A percentile compares a stretch with the other conserved stretches of the same genome.
Evolutionary conservation across 2,329 filamentous ascomycete species (phyloP).

Genomic region (Colletotrichum theobromicola): DNA sequence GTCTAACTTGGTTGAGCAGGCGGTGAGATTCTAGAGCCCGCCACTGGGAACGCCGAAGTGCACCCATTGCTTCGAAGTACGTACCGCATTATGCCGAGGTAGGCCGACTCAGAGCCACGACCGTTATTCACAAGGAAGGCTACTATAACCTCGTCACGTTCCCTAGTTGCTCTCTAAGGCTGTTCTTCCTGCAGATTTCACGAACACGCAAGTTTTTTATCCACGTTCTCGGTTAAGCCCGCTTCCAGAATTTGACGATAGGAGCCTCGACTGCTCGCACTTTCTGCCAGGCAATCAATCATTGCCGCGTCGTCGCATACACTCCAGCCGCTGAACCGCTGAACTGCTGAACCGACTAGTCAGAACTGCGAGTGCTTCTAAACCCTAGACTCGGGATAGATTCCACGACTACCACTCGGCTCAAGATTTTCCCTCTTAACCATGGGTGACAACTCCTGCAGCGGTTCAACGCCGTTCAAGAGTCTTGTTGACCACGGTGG

Average conservation of each 20-base stretch:
- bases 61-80: too few relatives aligned
- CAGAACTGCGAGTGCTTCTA: neutral
- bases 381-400: neutral
- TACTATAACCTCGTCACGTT: neutral
- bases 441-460: slow-evolving; percentile 49
- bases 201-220: neutral
- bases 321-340: neutral
- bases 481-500: slow-evolving; percentile 45
- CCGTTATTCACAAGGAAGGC: neutral
- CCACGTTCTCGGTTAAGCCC: neutral
- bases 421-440: neutral
- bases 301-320: neutral
- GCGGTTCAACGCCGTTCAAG: slow-evolving; percentile 48
- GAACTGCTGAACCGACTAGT: neutral
- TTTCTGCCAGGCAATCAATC: neutral
- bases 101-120: neutral
- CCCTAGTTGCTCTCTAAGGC: neutral
- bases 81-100: neutral
- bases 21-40: neutral
- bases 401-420: neutral
- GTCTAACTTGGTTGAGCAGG: too few relatives aligned
- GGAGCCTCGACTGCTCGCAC: neutral
- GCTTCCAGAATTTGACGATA: neutral
- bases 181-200: neutral
- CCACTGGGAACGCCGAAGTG: too few relatives aligned